A percentile compares a stretch with the other conserved stretches of the same genome.
phyloP scores from a whole-genome alignment of 352 stramenopile genomes.

The Phytophthora citricola region DNA sequence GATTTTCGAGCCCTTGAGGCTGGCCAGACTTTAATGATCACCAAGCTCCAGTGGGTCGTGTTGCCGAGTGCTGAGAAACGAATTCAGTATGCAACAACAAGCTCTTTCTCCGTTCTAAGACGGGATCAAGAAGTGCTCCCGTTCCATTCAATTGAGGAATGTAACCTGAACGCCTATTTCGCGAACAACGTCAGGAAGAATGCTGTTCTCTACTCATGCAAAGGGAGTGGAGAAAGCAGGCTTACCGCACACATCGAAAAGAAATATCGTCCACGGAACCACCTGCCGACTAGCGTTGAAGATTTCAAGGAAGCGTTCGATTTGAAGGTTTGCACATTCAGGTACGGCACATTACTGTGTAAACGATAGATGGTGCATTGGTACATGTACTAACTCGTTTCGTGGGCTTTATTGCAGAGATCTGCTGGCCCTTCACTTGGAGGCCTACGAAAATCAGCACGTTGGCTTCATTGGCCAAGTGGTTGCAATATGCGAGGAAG shows the following conservation, averaged over 20 bases:
- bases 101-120: conserved; percentile 46
- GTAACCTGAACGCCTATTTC: conserved; percentile 43
- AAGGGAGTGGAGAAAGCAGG: conserved; percentile 30
- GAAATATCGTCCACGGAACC: conserved; percentile 39
- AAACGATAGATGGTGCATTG: background rate
- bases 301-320: conserved; percentile 36
- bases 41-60: conserved; percentile 60
- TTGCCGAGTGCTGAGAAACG: conserved; percentile 6
- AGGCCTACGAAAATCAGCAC: conserved; percentile 38
- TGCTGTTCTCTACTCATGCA: conserved; percentile 13
- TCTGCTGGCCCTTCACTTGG: conserved; percentile 26
- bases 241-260: conserved; percentile 30
- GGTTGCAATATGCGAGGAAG: conserved; percentile 4
- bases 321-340: conserved; percentile 36
- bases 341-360: conserved; percentile 9
- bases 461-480: conserved; percentile 39
- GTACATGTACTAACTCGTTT: conserved; percentile 1
- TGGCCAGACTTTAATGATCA: conserved; percentile 58
- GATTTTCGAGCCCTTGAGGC: conserved; percentile 57
- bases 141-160: conserved; percentile 50
- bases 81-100: conserved; percentile 57
- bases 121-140: conserved; percentile 41
- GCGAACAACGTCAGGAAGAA: conserved; percentile 38
- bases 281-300: conserved; percentile 23
- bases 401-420: conserved; percentile 21